Conservation (phyloP, 805 yeast genomes). For the Cyberlindnera japonica region DNA sequence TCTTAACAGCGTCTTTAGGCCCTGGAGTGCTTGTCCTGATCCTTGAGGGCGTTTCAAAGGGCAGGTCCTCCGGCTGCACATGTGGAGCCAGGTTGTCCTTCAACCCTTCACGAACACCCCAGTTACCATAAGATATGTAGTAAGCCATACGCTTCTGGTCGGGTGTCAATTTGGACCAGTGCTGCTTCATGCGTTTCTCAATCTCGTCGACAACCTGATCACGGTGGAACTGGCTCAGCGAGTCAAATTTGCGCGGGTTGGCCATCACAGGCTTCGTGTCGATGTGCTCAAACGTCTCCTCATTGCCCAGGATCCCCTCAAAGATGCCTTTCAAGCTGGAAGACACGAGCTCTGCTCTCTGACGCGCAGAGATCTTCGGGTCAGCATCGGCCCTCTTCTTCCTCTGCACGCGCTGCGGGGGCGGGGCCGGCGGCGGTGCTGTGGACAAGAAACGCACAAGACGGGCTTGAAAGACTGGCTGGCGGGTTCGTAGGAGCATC, state of each 20-base stretch:
- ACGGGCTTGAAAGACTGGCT: no score
- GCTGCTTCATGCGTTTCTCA: slow-evolving; percentile 42
- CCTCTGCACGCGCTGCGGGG: not conserved
- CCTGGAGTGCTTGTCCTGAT: slow-evolving; percentile 18
- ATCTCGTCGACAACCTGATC: slow-evolving; percentile 54
- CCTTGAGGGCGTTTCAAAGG: slow-evolving; percentile 44
- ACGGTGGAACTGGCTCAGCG: slow-evolving; percentile 43
- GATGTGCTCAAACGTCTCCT: slow-evolving; percentile 45
- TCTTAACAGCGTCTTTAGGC: slow-evolving; percentile 24
- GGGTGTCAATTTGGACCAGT: slow-evolving; percentile 50
- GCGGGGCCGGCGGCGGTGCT: no score
- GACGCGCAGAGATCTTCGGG: slow-evolving; percentile 17
- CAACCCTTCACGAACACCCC: slow-evolving; percentile 65
- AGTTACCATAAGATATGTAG: slow-evolving; percentile 62
- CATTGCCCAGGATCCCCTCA: slow-evolving; percentile 29
- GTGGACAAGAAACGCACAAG: no score
- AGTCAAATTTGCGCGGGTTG: slow-evolving; percentile 33
- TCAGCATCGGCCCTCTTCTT: not conserved
- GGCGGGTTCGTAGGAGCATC: no score
- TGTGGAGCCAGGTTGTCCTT: slow-evolving; percentile 40
- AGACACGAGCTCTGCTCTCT: slow-evolving; percentile 25
- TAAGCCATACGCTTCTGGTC: slow-evolving; percentile 55
- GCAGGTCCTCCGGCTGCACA: slow-evolving; percentile 55
- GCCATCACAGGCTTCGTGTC: slow-evolving; percentile 41
- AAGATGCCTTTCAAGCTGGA: slow-evolving; percentile 27